Evolutionary conservation across 805 yeast genomes (phyloP), one percentile per base, ranked within the genome.

Genomic region (Pichia cabralensis): DNA sequence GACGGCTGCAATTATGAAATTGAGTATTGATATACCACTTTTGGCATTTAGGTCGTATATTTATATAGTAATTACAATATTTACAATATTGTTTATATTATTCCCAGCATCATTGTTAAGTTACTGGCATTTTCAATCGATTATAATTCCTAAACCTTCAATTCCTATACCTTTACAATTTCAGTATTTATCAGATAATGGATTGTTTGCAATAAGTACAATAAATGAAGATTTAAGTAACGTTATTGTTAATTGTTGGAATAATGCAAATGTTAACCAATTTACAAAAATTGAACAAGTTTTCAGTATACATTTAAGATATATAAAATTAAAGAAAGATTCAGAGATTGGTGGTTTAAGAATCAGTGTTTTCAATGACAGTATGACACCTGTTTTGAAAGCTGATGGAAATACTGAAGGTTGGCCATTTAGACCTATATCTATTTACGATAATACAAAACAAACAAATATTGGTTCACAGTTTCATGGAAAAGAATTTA

Each of bases 281-380:
- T 42, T 42, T 26, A 39, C 45, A 4, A 31, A 31, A 21, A 31
- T 42, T 7, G 40, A 35, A 19, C 45, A 42, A 24, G 28, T 32
- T 9, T 15, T 42, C 5, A 37, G 38, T 30, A 12, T 42, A 6
- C 27, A 40, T 33, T 10, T 42, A 3, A 35, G 37, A 23, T 42
- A 39, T 26, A 23, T 39, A 8, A 42, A 39, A 28, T 19, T 42
- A 8, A 25, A 36, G n/a, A 9, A 18, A 10, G 32, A 24, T 6
- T 32, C 38, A 12, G 20, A n/a, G 12, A 19, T 42, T 16, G 41
- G 43, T 10, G 41, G 39, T 18, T 25, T 42, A 3, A 26, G 45
- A 19, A n/a, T 37, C 2, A 23, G 26, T 12, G 17, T 37, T 5
- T 37, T 21, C 10, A 20, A 33, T 22, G 33, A 37, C 17, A 18